These are phyloP conservation scores for Eimeria praecox DNA, from an alignment of 169 alveolate species.

Conservation along the genomic window DNA sequence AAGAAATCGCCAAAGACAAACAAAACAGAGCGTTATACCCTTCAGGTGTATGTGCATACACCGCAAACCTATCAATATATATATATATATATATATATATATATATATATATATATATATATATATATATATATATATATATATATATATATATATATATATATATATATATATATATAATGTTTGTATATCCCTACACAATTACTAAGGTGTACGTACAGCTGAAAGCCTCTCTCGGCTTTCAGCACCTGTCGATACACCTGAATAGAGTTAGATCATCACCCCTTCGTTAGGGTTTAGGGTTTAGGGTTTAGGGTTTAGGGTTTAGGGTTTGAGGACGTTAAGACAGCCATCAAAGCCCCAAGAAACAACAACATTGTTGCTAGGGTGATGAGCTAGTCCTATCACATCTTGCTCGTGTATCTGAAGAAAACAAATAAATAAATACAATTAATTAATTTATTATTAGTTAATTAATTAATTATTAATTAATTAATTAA, in stretches of 20 bases:
- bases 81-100: no score
- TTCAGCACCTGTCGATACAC: not conserved
- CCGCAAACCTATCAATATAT: no score
- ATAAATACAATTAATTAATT: not conserved
- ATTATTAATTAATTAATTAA: not conserved
- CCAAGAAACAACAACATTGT: slow-evolving; percentile 78
- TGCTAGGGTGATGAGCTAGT: slow-evolving; percentile 72
- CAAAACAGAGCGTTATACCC: no score
- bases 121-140: no score
- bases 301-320: slow-evolving; percentile 48
- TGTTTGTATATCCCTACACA: no score
- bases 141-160: no score
- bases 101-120: no score
- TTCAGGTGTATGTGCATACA: no score
- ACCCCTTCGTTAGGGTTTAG: not conserved
- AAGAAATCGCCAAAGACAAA: no score
- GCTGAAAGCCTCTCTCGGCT: not conserved
- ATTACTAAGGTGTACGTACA: no score
- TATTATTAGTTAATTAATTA: not conserved
- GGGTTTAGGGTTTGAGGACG: slow-evolving; percentile 61
- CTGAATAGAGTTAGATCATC: not conserved
- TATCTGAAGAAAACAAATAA: slow-evolving; percentile 28
- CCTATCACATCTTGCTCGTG: slow-evolving; percentile 82
- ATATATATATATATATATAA: no score
- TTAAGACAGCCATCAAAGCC: slow-evolving; percentile 79